A percentile compares a stretch with the other conserved stretches of the same genome.
Evolutionary conservation across 2,329 filamentous ascomycete genomes (phyloP).

Genomic region (Ustulina deusta): DNA sequence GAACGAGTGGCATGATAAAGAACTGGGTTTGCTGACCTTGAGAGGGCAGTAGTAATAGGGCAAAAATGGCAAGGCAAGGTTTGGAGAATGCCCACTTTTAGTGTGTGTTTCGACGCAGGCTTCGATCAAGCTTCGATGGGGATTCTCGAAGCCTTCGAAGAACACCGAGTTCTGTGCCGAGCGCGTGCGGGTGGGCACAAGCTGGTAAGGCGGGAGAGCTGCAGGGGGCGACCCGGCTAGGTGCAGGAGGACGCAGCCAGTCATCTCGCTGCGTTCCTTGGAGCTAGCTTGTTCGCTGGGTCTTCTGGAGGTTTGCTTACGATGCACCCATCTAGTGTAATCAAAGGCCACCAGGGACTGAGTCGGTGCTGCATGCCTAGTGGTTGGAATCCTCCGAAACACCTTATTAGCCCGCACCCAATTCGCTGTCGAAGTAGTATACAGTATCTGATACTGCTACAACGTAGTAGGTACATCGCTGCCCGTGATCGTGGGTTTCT

Average conservation of each 20-base stretch:
- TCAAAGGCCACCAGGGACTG: conserved; percentile 45
- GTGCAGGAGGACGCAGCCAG: conserved; percentile 42
- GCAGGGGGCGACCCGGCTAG: conserved; percentile 43
- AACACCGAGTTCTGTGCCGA: conserved; percentile 34
- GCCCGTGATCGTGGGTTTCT: conserved; percentile 3
- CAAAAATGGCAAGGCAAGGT: conserved; percentile 19
- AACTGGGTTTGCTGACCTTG: background rate
- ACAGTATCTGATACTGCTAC: background rate
- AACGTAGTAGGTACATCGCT: background rate
- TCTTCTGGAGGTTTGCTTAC: conserved; percentile 44
- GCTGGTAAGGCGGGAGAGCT: conserved; percentile 45
- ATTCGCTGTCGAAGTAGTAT: conserved; percentile 7
- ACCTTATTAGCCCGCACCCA: conserved; percentile 33
- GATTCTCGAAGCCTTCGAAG: conserved; percentile 49
- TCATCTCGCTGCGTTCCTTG: conserved; percentile 39
- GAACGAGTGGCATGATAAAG: conserved; percentile 15
- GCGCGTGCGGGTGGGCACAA: conserved; percentile 41
- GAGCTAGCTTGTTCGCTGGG: conserved; percentile 35
- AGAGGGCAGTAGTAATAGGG: conserved; percentile 15
- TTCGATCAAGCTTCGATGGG: conserved; percentile 50
- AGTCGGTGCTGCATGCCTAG: conserved; percentile 42
- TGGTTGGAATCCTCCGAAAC: conserved; percentile 48
- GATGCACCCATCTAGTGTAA: conserved; percentile 44
- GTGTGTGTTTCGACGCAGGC: conserved; percentile 40
- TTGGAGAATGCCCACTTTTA: conserved; percentile 39